Conservation (phyloP, 805 yeast genomes). For the Candida khao-thaluensis region DNA sequence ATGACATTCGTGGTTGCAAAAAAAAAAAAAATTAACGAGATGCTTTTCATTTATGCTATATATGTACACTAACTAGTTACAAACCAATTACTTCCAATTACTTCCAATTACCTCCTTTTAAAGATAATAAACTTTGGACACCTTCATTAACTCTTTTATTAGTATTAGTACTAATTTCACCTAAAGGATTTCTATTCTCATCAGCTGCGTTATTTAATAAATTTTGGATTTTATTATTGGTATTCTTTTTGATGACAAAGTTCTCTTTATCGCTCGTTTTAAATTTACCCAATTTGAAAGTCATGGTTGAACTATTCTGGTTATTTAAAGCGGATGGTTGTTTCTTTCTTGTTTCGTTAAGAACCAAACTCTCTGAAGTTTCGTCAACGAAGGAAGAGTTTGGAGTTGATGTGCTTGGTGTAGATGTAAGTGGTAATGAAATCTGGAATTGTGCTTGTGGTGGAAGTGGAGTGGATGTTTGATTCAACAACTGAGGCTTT, state of each 20-base stretch:
- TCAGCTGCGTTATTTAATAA: constrained; percentile 19
- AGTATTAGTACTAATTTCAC: constrained; percentile 21
- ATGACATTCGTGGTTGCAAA: too few species aligned
- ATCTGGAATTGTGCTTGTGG: neutral
- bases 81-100: neutral
- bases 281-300: constrained; percentile 32
- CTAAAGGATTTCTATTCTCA: constrained; percentile 28
- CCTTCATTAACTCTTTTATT: constrained; percentile 24
- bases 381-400: constrained; percentile 20
- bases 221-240: constrained; percentile 17
- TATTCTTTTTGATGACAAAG: constrained; percentile 11
- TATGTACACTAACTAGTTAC: neutral
- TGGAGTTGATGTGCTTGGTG: constrained; percentile 14
- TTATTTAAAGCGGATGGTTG: constrained; percentile 34
- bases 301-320: constrained; percentile 29
- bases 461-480: constrained; percentile 10
- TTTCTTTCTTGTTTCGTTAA: constrained; percentile 31
- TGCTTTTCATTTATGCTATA: constrained; percentile 6
- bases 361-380: constrained; percentile 11
- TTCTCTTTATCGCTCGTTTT: constrained; percentile 22
- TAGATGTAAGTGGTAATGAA: constrained; percentile 3
- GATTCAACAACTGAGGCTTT: constrained; percentile 1
- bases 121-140: constrained; percentile 40
- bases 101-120: constrained; percentile 37
- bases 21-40: too few species aligned